Percentiles rank a stretch among this genome's conserved stretches.
Conservation (phyloP, 352 stramenopile genomes). For the Pythium utonaiense region DNA sequence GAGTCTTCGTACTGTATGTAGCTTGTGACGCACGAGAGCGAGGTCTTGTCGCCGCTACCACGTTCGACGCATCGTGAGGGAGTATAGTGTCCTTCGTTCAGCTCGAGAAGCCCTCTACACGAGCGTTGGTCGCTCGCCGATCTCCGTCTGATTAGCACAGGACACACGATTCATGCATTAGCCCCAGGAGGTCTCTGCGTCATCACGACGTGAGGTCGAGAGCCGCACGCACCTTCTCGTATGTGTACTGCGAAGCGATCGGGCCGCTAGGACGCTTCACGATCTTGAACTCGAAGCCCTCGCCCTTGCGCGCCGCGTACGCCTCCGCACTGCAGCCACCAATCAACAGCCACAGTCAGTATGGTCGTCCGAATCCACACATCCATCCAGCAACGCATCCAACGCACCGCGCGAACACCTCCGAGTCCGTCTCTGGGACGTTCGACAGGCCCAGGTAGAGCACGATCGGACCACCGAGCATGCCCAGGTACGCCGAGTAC, state of each 20-base stretch:
- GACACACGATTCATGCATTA: neutral
- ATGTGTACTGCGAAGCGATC: constrained; percentile 42
- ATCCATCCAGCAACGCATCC: neutral
- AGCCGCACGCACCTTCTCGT: constrained; percentile 55
- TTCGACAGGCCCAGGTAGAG: constrained; percentile 79
- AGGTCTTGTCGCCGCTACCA: neutral
- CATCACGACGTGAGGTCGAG: no score
- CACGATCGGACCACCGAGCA: constrained; percentile 64
- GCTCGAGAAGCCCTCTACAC: neutral
- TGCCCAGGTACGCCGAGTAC: constrained; percentile 74
- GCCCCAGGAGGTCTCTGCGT: no score
- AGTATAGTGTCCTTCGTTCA: neutral
- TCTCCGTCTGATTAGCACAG: constrained; percentile 31
- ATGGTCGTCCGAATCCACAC: neutral
- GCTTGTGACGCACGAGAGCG: neutral
- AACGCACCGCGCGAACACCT: constrained; percentile 70
- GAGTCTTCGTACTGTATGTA: neutral
- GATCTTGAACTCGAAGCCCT: constrained; percentile 35
- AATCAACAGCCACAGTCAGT: neutral
- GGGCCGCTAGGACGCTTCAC: constrained; percentile 42
- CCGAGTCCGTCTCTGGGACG: constrained; percentile 78
- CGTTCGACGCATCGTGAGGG: neutral
- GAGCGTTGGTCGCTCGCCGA: constrained; percentile 61
- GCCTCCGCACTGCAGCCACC: constrained; percentile 41
- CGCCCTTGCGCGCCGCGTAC: constrained; percentile 48